A percentile compares a stretch with the other conserved stretches of the same genome.
phyloP scores from a whole-genome alignment of 768 basidiomycete genomes.

The Phylloporus scabripes region DNA sequence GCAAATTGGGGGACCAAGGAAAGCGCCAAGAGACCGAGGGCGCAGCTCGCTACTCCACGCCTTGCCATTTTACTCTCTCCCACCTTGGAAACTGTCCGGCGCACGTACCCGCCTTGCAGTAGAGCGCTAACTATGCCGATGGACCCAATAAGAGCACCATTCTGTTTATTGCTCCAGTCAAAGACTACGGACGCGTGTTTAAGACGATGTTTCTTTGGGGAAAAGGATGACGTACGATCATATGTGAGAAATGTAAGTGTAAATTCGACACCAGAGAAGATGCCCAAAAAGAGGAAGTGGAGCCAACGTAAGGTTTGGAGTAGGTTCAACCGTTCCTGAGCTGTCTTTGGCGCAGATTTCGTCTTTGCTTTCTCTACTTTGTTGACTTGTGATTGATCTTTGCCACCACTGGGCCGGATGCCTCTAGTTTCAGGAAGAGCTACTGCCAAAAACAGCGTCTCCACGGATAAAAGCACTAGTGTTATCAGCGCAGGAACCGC shows the following conservation, averaged over 20 bases:
- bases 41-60: slow-evolving; percentile 71
- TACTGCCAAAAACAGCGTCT: slow-evolving; percentile 72
- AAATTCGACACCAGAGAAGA: slow-evolving; percentile 96
- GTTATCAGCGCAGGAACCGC: slow-evolving; percentile 86
- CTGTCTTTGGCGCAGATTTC: slow-evolving; percentile 16
- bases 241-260: slow-evolving; percentile 94
- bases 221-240: slow-evolving; percentile 52
- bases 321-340: slow-evolving; percentile 47
- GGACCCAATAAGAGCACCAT: slow-evolving; percentile 75
- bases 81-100: slow-evolving; percentile 65
- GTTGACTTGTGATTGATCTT: slow-evolving; percentile 19
- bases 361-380: slow-evolving; percentile 10
- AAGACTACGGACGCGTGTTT: slow-evolving; percentile 48
- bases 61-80: slow-evolving; percentile 83
- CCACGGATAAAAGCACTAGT: slow-evolving; percentile 65
- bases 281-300: slow-evolving; percentile 80
- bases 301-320: slow-evolving; percentile 58
- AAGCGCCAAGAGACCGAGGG: slow-evolving; percentile 63
- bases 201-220: not conserved
- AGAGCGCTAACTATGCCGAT: slow-evolving; percentile 90
- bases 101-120: slow-evolving; percentile 92
- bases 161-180: slow-evolving; percentile 86
- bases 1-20: slow-evolving; percentile 61
- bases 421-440: slow-evolving; percentile 85
- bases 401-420: slow-evolving; percentile 22